phyloP scores from a whole-genome alignment of 2,329 filamentous ascomycete species.

The Fusarium armeniacum region DNA sequence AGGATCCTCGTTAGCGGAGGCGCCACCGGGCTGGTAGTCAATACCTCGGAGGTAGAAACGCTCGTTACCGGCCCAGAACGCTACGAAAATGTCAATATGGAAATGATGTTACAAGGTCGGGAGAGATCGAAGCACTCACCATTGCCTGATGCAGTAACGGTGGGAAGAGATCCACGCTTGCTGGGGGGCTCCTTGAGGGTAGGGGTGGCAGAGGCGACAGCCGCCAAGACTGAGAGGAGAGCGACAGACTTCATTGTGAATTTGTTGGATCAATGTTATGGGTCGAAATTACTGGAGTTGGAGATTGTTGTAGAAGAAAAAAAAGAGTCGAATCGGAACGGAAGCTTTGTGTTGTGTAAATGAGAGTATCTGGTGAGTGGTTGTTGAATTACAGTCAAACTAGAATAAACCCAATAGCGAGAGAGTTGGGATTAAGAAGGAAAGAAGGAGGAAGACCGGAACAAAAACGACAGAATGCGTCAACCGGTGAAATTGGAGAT shows the following conservation, averaged over 20 bases:
- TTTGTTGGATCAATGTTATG: slow-evolving; percentile 13
- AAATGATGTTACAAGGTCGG: neutral
- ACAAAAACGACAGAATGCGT: slow-evolving; percentile 32
- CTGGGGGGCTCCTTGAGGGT: slow-evolving; percentile 65
- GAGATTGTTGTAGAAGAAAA: slow-evolving; percentile 20
- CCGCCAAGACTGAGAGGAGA: slow-evolving; percentile 64
- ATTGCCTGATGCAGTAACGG: slow-evolving; percentile 69
- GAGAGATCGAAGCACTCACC: slow-evolving; percentile 56
- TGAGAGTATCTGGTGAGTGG: slow-evolving; percentile 39
- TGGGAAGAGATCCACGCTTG: slow-evolving; percentile 65
- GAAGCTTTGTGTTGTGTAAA: slow-evolving; percentile 31
- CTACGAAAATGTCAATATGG: slow-evolving; percentile 52
- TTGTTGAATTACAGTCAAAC: slow-evolving; percentile 43
- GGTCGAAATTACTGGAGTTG: slow-evolving; percentile 26
- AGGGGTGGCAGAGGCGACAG: slow-evolving; percentile 63
- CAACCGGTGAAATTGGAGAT: slow-evolving; percentile 42
- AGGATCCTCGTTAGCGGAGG: slow-evolving; percentile 74
- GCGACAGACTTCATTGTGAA: slow-evolving; percentile 64
- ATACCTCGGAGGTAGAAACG: slow-evolving; percentile 73
- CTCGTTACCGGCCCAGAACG: slow-evolving; percentile 67
- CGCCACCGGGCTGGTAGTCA: slow-evolving; percentile 74
- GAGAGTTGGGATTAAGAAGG: slow-evolving; percentile 52
- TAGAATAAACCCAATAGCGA: slow-evolving; percentile 55
- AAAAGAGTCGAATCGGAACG: slow-evolving; percentile 22
- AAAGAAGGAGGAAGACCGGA: slow-evolving; percentile 46